phyloP scores from a whole-genome alignment of 768 basidiomycete species.

The Mycena polygramma region DNA sequence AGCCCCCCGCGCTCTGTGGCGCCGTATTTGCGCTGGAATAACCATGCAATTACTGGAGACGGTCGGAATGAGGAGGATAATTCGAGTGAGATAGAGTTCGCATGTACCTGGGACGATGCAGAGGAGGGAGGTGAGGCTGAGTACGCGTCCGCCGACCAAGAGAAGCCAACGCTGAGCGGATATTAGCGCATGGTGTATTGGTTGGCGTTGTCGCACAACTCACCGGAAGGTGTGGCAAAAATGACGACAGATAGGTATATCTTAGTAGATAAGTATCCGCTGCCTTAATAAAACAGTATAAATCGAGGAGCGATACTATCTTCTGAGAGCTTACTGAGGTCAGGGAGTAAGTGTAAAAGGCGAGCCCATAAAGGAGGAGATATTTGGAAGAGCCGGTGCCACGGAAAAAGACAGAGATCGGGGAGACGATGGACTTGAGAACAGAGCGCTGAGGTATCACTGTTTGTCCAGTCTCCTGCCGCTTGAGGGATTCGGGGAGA shows the following conservation, averaged over 20 bases:
- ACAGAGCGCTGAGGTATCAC: not conserved
- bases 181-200: not conserved
- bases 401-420: constrained; percentile 19
- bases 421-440: constrained; percentile 16
- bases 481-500: constrained; percentile 19
- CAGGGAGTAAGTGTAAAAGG: constrained; percentile 21
- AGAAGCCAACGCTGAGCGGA: constrained; percentile 19
- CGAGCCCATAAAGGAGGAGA: constrained; percentile 13
- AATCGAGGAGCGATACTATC: not conserved
- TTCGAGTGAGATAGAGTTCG: not conserved
- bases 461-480: not conserved
- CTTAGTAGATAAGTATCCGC: not conserved
- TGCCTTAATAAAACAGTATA: not conserved
- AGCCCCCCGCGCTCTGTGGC: not conserved
- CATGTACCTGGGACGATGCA: constrained; percentile 21
- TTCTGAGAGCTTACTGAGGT: not conserved
- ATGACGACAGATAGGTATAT: not conserved
- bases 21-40: constrained; percentile 8
- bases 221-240: constrained; percentile 8
- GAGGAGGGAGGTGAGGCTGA: constrained; percentile 19
- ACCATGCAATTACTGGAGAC: constrained; percentile 10
- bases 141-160: constrained; percentile 4
- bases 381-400: not conserved
- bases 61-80: not conserved
- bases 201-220: not conserved